Conservation (phyloP, 345 rosid species). For the Boechera stricta region DNA sequence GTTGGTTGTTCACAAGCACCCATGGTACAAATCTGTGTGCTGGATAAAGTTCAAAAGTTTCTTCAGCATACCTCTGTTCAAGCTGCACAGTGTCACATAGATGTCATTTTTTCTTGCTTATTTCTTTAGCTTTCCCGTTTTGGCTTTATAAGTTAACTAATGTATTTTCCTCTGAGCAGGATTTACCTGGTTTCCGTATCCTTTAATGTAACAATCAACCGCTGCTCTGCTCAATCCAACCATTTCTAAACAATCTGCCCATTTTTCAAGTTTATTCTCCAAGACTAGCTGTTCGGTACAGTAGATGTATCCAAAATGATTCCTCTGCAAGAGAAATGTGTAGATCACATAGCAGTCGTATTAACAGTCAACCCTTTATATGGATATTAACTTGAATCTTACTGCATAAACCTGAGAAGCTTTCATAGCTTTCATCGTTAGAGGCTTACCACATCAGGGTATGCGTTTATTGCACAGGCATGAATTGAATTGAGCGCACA, state of each 20-base stretch:
- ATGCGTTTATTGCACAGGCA: conserved; percentile 59
- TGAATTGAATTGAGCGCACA: conserved; percentile 59
- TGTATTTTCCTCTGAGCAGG: conserved; percentile 1
- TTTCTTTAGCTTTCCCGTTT: neutral
- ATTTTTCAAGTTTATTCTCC: conserved; percentile 51
- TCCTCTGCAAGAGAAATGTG: conserved; percentile 46
- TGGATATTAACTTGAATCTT: neutral
- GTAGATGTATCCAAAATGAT: conserved; percentile 58
- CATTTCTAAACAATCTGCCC: conserved; percentile 58
- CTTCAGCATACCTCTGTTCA: conserved; percentile 54
- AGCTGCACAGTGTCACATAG: conserved; percentile 47
- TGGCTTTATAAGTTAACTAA: neutral
- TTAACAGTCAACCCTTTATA: neutral
- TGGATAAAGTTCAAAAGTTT: conserved; percentile 63
- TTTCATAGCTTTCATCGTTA: neutral
- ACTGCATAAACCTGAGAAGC: neutral
- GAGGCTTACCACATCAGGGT: conserved; percentile 60
- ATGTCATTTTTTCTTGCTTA: neutral
- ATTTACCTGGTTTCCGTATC: conserved; percentile 57
- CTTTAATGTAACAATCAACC: conserved; percentile 60
- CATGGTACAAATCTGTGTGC: conserved; percentile 70
- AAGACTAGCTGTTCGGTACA: conserved; percentile 57
- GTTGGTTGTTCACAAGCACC: conserved; percentile 66
- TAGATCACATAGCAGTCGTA: neutral
- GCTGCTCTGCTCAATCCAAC: conserved; percentile 51